Evolutionary conservation across 1,139 yeast genomes (phyloP).

Genomic region (Debaryomycetaceae sp.): DNA sequence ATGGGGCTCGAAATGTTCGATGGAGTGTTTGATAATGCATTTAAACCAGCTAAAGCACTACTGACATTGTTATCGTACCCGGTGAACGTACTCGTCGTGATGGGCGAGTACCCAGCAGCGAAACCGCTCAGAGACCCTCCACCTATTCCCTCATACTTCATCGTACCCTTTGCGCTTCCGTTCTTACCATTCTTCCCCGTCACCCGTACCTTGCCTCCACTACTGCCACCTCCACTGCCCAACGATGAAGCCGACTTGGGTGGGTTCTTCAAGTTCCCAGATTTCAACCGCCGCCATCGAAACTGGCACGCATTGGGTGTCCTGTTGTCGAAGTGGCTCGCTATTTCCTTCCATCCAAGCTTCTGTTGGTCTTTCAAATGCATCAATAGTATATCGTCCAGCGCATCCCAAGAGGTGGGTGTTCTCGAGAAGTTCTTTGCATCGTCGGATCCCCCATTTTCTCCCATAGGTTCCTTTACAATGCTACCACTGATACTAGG

Average conservation of each 20-base stretch:
- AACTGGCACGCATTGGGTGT: constrained; percentile 80
- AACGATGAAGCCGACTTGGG: constrained; percentile 41
- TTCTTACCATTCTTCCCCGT: not conserved
- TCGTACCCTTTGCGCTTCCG: not conserved
- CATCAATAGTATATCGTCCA: constrained; percentile 63
- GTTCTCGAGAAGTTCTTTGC: constrained; percentile 34
- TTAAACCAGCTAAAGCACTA: constrained; percentile 46
- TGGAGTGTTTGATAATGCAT: constrained; percentile 40
- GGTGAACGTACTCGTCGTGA: constrained; percentile 36
- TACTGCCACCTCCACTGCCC: constrained; percentile 7
- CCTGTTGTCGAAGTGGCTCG: constrained; percentile 61
- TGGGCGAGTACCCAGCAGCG: constrained; percentile 34
- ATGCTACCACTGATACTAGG: not conserved
- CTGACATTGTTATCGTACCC: constrained; percentile 43
- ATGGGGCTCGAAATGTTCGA: constrained; percentile 31
- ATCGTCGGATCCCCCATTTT: not conserved
- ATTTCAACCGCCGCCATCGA: constrained; percentile 70
- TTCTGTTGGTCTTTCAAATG: constrained; percentile 69
- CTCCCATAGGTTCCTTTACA: not conserved
- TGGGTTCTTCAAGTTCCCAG: constrained; percentile 58
- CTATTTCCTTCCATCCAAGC: constrained; percentile 76
- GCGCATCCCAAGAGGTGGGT: constrained; percentile 75
- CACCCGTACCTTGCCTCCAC: not conserved
- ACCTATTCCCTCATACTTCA: constrained; percentile 5
- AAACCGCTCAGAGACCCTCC: constrained; percentile 17